Evolutionary conservation across 768 basidiomycete genomes (phyloP).

Genomic region (Galerina marginata): DNA sequence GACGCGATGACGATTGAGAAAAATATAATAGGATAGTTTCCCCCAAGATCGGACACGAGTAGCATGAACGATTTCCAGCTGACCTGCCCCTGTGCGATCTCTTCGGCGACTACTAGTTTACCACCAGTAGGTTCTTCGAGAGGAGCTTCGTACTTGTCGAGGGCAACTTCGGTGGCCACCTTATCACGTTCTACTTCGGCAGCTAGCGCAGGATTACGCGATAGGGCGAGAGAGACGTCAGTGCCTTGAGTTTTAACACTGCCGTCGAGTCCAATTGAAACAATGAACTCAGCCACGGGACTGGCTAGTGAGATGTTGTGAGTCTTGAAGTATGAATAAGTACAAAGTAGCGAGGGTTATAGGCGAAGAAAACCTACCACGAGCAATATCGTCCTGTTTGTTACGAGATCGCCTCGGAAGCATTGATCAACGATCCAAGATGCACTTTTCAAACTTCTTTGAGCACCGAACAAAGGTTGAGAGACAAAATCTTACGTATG

Average conservation of each 20-base stretch:
- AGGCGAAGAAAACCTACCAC: background rate
- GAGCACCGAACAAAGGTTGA: background rate
- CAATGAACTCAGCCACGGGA: slow-evolving; percentile 58
- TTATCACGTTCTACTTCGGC: background rate
- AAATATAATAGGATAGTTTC: slow-evolving; percentile 37
- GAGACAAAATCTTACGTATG: background rate
- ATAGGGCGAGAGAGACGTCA: slow-evolving; percentile 36
- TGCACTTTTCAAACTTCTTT: background rate
- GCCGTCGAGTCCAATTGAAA: slow-evolving; percentile 58
- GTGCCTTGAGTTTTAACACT: slow-evolving; percentile 52
- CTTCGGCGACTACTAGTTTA: slow-evolving; percentile 67
- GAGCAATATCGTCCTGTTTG: background rate
- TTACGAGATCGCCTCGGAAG: background rate
- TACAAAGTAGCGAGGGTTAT: background rate
- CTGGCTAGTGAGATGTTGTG: slow-evolving; percentile 54
- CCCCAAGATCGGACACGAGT: slow-evolving; percentile 41
- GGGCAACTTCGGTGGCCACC: too few species aligned
- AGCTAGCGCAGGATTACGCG: background rate
- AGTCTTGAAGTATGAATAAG: slow-evolving; percentile 30
- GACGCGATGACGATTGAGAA: slow-evolving; percentile 32
- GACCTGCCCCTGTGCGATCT: slow-evolving; percentile 48
- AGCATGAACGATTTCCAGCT: slow-evolving; percentile 36
- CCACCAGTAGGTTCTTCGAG: slow-evolving; percentile 33
- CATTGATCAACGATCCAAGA: slow-evolving; percentile 4
- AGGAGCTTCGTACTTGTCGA: background rate